Conservation (phyloP, 1,284 basidiomycete species). For the Moniliella sp. region DNA sequence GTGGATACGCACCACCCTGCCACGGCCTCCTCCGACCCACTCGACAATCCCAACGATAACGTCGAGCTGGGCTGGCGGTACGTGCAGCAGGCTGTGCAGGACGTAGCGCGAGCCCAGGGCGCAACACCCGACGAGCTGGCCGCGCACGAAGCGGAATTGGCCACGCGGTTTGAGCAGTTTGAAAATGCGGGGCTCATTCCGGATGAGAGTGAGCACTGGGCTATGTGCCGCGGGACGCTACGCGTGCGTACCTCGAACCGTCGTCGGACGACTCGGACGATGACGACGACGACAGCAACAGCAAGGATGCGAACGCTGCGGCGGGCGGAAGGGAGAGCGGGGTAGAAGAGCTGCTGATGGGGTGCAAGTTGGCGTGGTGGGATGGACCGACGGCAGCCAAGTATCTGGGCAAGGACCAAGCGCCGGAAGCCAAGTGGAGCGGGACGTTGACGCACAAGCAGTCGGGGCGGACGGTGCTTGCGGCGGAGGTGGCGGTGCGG, state of each 20-base stretch:
- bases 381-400: not conserved
- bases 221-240: too few relatives aligned
- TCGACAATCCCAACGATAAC: conserved; percentile 38
- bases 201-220: not conserved
- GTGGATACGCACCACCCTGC: conserved; percentile 45
- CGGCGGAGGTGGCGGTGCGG: conserved; percentile 4
- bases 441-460: conserved; percentile 41
- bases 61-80: conserved; percentile 1
- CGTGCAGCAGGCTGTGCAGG: conserved; percentile 3
- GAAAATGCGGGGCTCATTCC: not conserved
- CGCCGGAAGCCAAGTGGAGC: conserved; percentile 2
- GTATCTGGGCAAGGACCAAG: not conserved
- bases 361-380: not conserved
- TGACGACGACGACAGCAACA: not conserved
- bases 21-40: conserved; percentile 67
- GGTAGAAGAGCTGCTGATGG: not conserved
- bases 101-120: not conserved
- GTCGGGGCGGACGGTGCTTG: conserved; percentile 36
- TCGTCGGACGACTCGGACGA: not conserved
- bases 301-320: not conserved
- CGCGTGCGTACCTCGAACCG: not conserved
- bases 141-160: not conserved
- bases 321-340: not conserved
- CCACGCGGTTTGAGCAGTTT: not conserved
- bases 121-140: not conserved